phyloP scores from a whole-genome alignment of 805 yeast species.

The Cyberlindnera maclurae region DNA sequence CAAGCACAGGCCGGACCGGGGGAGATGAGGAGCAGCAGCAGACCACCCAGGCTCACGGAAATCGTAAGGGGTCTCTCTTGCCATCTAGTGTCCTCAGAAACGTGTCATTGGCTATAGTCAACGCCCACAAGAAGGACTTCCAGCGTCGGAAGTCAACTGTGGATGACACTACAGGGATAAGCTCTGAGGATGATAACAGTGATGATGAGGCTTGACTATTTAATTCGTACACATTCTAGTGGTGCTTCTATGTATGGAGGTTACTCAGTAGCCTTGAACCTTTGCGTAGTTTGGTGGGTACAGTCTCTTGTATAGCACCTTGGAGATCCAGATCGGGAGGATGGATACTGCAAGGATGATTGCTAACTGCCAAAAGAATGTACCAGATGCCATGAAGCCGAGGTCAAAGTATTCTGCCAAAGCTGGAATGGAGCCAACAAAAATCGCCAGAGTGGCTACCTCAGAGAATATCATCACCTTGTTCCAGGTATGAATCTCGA shows the following conservation, averaged over 20 bases:
- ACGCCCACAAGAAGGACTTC: conserved; percentile 82
- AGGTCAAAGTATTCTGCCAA: conserved; percentile 83
- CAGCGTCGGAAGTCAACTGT: conserved; percentile 32
- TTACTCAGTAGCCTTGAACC: conserved; percentile 63
- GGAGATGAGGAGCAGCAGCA: conserved; percentile 1
- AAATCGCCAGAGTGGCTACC: conserved; percentile 58
- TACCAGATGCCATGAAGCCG: conserved; percentile 45
- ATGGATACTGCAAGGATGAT: conserved; percentile 63
- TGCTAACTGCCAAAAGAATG: conserved; percentile 63
- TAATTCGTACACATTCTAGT: no score
- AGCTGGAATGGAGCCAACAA: conserved; percentile 73
- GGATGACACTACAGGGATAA: conserved; percentile 9
- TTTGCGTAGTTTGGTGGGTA: conserved; percentile 96
- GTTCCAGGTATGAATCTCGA: conserved; percentile 91
- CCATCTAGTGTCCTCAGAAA: conserved; percentile 29
- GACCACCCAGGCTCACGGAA: not conserved
- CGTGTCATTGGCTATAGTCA: conserved; percentile 50
- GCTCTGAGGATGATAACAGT: conserved; percentile 26
- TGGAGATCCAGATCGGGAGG: conserved; percentile 85
- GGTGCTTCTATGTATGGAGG: no score
- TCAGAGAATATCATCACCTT: conserved; percentile 68
- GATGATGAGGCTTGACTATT: conserved; percentile 20
- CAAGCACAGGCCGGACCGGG: not conserved
- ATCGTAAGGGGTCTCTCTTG: conserved; percentile 14
- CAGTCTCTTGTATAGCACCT: conserved; percentile 63